Conservation (phyloP, 148 eudicot species). For the Mesembryanthemum crystallinum region DNA sequence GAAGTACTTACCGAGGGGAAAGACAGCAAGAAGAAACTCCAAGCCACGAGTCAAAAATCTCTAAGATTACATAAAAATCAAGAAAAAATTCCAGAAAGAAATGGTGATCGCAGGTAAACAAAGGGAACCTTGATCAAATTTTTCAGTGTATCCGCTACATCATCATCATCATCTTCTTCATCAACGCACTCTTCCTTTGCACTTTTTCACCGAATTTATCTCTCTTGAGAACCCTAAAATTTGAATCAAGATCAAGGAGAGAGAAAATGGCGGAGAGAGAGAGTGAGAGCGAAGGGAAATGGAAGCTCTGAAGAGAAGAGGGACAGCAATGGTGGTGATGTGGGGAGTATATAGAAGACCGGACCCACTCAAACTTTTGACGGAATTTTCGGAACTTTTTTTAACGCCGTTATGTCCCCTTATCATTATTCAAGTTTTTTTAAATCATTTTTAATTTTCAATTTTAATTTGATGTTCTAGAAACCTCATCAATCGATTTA, state of each 20-base stretch:
- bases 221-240: constrained; percentile 12
- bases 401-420: constrained; percentile 4
- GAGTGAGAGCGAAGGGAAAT: neutral
- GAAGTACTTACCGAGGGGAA: constrained; percentile 10
- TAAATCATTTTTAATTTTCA: neutral
- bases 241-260: neutral
- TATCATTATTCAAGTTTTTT: too few relatives aligned
- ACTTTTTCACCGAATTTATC: neutral
- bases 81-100: neutral
- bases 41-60: constrained; percentile 8
- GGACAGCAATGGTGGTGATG: constrained; percentile 5
- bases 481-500: neutral
- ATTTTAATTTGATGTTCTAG: neutral
- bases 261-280: neutral
- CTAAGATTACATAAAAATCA: neutral
- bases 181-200: too few relatives aligned
- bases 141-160: neutral
- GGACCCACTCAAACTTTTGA: constrained; percentile 2
- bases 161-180: neutral
- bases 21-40: constrained; percentile 26
- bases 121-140: constrained; percentile 1
- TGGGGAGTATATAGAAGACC: neutral
- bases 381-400: neutral
- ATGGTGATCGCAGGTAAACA: neutral
- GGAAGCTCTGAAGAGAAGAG: constrained; percentile 7